phyloP scores from a whole-genome alignment of 768 basidiomycete genomes.

The Lentinula detonsa region DNA sequence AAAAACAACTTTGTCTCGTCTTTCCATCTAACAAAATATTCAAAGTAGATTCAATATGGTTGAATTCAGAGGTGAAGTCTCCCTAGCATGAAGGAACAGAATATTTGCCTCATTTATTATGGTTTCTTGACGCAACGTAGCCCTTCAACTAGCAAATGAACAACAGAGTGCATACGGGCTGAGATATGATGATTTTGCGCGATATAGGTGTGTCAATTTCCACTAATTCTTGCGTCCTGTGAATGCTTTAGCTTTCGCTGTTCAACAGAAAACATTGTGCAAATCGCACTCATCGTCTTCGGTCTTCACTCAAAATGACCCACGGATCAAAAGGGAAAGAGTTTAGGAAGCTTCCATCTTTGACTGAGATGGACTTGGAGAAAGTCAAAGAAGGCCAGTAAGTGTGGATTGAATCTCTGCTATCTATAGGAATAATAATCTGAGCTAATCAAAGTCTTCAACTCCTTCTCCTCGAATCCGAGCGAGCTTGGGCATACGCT shows the following conservation, averaged over 20 bases:
- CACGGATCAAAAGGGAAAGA: slow-evolving; percentile 70
- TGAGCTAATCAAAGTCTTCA: slow-evolving; percentile 50
- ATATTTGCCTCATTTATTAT: no score
- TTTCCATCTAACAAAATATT: no score
- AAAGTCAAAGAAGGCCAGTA: slow-evolving; percentile 82
- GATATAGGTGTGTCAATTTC: slow-evolving; percentile 58
- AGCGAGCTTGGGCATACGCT: slow-evolving; percentile 88
- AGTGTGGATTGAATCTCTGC: slow-evolving; percentile 20
- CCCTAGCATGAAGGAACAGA: neutral
- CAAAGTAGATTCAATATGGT: neutral
- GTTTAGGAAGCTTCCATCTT: slow-evolving; percentile 75
- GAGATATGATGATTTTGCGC: slow-evolving; percentile 80
- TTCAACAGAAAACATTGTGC: slow-evolving; percentile 77
- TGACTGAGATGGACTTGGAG: slow-evolving; percentile 45
- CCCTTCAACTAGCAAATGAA: slow-evolving; percentile 78
- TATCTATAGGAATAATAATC: slow-evolving; percentile 7
- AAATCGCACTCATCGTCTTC: slow-evolving; percentile 82
- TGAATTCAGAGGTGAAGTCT: neutral
- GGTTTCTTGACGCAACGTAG: slow-evolving; percentile 30
- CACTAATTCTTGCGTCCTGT: neutral
- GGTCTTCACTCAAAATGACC: slow-evolving; percentile 78
- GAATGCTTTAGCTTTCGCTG: neutral
- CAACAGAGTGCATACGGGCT: slow-evolving; percentile 89
- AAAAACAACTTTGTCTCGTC: no score
- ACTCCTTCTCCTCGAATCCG: slow-evolving; percentile 82